These are phyloP conservation scores for Ganoderma multipileum DNA, from an alignment of 1,284 basidiomycete genomes.

Conservation along the genomic window DNA sequence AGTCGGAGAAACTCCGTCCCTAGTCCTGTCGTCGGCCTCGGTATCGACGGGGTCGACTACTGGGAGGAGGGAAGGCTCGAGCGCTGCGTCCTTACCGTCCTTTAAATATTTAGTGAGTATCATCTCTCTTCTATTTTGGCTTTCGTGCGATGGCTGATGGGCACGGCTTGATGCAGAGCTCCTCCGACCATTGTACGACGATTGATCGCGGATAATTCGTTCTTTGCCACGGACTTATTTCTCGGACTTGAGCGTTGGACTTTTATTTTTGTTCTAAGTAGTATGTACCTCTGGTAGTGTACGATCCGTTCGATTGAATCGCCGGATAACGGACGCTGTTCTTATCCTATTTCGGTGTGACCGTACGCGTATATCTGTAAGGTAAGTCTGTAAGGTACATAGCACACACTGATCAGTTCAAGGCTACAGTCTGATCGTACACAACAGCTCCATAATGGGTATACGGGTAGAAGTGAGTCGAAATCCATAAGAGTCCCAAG, in stretches of 20 bases:
- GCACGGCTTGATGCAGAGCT: background rate
- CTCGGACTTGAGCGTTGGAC: background rate
- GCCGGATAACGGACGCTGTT: background rate
- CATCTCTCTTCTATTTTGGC: background rate
- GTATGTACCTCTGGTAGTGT: slow-evolving; percentile 8
- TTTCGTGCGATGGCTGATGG: background rate
- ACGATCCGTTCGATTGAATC: background rate
- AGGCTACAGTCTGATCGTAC: background rate
- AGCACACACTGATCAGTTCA: background rate
- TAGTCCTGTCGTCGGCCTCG: background rate
- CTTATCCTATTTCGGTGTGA: no score
- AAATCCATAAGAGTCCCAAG: background rate
- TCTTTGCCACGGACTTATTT: background rate
- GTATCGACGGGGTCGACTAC: background rate
- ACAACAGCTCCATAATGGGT: background rate
- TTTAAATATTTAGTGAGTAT: background rate
- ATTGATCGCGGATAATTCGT: background rate
- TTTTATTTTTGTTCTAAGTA: background rate
- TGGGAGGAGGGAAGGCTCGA: background rate
- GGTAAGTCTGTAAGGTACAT: background rate
- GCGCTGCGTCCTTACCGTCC: background rate
- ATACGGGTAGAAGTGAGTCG: background rate
- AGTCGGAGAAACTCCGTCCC: no score
- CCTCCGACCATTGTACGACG: background rate
- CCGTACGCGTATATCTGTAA: background rate